A percentile compares a stretch with the other conserved stretches of the same genome.
phyloP scores from a whole-genome alignment of 495 filamentous ascomycete species.

The Aspergillus asperescens region DNA sequence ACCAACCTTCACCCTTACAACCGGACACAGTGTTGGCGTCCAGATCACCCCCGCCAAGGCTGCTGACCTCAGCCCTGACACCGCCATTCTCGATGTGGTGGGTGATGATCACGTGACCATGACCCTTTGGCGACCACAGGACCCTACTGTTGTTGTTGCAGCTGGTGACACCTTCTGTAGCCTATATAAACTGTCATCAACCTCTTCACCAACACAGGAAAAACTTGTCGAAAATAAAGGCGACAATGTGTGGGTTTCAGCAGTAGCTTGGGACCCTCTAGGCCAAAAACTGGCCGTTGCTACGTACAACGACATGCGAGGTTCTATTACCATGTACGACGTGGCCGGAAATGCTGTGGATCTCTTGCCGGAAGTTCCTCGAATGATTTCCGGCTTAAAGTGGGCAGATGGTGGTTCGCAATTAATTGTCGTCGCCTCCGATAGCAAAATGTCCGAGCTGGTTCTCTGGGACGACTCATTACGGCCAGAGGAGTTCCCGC shows the following conservation, averaged over 20 bases:
- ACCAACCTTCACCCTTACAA: conserved; percentile 55
- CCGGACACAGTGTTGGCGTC: conserved; percentile 64
- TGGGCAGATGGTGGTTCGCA: conserved; percentile 38
- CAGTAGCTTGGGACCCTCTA: conserved; percentile 66
- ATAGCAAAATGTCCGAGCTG: conserved; percentile 37
- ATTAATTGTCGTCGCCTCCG: conserved; percentile 42
- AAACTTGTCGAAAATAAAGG: conserved; percentile 34
- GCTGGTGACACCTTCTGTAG: conserved; percentile 75
- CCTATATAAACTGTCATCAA: conserved; percentile 62
- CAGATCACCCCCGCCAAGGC: conserved; percentile 52
- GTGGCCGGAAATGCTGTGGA: conserved; percentile 53
- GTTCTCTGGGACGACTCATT: conserved; percentile 43
- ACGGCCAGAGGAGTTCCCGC: conserved; percentile 39
- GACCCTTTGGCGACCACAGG: conserved; percentile 70
- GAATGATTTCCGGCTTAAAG: conserved; percentile 40
- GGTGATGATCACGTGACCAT: conserved; percentile 62
- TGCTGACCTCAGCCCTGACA: conserved; percentile 62
- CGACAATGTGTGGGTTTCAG: conserved; percentile 38
- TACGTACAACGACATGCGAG: conserved; percentile 56
- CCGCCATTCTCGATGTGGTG: conserved; percentile 56
- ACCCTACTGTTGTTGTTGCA: conserved; percentile 68
- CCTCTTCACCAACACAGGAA: conserved; percentile 34
- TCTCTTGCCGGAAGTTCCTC: conserved; percentile 42
- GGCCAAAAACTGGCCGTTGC: conserved; percentile 66
- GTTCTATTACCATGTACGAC: conserved; percentile 64